These are phyloP conservation scores for Moricandia arvensis DNA, from an alignment of 345 rosid species.

Conservation along the genomic window DNA sequence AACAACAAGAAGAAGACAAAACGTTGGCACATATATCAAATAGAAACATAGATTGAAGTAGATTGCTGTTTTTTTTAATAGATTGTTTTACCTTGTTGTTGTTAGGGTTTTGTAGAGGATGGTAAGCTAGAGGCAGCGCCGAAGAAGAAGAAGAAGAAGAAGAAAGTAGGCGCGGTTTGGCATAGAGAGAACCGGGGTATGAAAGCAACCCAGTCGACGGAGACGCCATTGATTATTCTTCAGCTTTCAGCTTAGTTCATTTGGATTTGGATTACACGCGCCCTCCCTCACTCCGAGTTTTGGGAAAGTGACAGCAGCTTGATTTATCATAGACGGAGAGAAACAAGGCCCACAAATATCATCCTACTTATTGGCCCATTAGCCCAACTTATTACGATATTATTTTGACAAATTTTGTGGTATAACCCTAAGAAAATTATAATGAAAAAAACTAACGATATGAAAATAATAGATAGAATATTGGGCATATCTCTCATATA, in stretches of 20 bases:
- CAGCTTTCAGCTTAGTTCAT: neutral
- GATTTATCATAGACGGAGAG: neutral
- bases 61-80: neutral
- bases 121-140: neutral
- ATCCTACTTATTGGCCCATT: neutral
- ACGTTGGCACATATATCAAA: neutral
- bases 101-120: constrained; percentile 12
- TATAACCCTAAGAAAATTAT: no score
- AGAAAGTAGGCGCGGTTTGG: constrained; percentile 20
- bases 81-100: constrained; percentile 38
- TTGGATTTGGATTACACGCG: constrained; percentile 4
- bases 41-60: neutral
- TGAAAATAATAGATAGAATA: no score
- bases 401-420: no score
- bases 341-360: neutral
- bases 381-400: neutral
- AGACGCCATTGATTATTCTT: constrained; percentile 23
- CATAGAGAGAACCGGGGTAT: constrained; percentile 3
- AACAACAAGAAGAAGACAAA: neutral
- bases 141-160: constrained; percentile 14
- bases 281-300: neutral
- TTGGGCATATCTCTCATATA: no score
- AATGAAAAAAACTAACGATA: no score
- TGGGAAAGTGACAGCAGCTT: constrained; percentile 18
- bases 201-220: constrained; percentile 18